Base-by-base conservation (phyloP, 768 basidiomycete genomes). In the Rhizopogon roseolus region DNA sequence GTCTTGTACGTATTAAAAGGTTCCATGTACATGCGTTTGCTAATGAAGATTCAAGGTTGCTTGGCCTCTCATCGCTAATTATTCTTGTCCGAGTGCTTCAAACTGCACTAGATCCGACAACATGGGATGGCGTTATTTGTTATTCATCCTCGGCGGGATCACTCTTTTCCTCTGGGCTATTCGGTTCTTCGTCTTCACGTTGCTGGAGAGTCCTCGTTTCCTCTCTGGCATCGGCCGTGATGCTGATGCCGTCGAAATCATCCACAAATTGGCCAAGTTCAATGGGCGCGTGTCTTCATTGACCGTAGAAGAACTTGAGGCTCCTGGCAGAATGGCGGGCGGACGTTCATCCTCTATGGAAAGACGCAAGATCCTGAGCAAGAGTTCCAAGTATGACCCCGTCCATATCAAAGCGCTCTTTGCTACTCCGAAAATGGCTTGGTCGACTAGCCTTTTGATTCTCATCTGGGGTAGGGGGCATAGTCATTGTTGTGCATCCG, bases 111-210 rank as follows among this genome's bases (percentile, higher is more conserved):
- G 69, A 45, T 63, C 71, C 3, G 57, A 77, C 17, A 85, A 84
- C 58, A 84, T 81, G 82, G 82, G 84, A 22, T 85, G 84, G 83
- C 71, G 84, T 28, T 84, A 84, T 61, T 73, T 82, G 25, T 66
- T 82, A 29, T 76, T 81, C 62, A 72, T 73, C 0, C 75, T 82
- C 40, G 81, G 82, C 3, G 80, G 73, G 8, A 56, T 83, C 39
- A 81, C 75, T 25, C 69, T 85, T 37, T 54, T 81, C 50, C 64
- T 82, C n/a, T 83, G 79, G 74, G 69, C 62, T 10, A 54, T 80
- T 57, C 78, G 82, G 39, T 75, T 81, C 65, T 78, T 81, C 62
- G 58, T 71, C 27, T 84, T 85, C 68, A 65, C 67, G 27, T 70
- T 84, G 13, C 64, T 79, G 44, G 82, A 84, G 59, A 81, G 80